Evolutionary conservation across 768 basidiomycete species (phyloP).

Genomic region (Rhizopogon roseolus): DNA sequence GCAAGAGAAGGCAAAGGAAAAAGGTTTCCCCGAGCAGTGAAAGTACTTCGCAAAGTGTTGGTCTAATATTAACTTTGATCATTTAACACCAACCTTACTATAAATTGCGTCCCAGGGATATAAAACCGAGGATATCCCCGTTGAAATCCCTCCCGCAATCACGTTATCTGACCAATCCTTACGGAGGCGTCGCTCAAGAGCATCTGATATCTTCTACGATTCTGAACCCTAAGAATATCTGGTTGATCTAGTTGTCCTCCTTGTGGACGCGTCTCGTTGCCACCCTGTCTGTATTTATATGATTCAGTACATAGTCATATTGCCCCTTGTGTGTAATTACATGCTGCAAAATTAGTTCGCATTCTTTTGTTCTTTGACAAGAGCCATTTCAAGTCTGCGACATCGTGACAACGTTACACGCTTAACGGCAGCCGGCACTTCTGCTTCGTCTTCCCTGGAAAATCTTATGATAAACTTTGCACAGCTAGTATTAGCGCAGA

Average conservation of each 20-base stretch:
- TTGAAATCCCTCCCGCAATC: conserved; percentile 27
- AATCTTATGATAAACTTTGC: conserved; percentile 13
- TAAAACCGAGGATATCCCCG: conserved; percentile 21
- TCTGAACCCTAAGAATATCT: conserved; percentile 20
- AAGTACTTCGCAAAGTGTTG: conserved; percentile 17
- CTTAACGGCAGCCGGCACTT: conserved; percentile 7
- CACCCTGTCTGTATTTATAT: conserved; percentile 13
- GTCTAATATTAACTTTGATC: conserved; percentile 6
- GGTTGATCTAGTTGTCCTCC: background rate
- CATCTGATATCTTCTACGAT: conserved; percentile 25
- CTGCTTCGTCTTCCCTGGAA: conserved; percentile 6
- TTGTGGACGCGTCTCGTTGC: background rate
- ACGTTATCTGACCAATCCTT: conserved; percentile 27
- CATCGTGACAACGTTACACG: background rate
- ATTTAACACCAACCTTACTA: conserved; percentile 5
- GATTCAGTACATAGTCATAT: no score
- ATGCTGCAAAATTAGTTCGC: background rate
- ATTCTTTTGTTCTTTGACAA: conserved; percentile 6
- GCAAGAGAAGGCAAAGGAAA: conserved; percentile 9
- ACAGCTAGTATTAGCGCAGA: background rate
- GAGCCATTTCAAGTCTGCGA: conserved; percentile 2
- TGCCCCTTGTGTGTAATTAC: conserved; percentile 4
- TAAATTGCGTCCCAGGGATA: conserved; percentile 11
- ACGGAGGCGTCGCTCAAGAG: conserved; percentile 43
- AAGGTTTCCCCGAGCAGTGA: conserved; percentile 12